Evolutionary conservation across 176 grass and related monocot genomes (phyloP).

Genomic region (Lolium perenne): DNA sequence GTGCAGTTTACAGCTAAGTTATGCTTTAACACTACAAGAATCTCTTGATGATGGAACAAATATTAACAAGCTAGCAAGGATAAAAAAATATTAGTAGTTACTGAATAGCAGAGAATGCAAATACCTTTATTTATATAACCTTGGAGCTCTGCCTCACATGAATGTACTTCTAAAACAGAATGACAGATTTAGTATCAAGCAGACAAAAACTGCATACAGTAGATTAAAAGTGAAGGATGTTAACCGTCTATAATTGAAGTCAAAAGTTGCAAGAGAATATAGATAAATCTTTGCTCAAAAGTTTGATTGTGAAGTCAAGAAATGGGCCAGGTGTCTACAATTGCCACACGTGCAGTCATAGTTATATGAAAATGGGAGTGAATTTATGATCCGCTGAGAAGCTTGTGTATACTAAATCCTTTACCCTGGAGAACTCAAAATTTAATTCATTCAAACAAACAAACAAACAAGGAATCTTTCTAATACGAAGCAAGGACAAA

Average conservation of each 20-base stretch:
- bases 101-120: slow-evolving; percentile 23
- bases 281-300: background rate
- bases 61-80: slow-evolving; percentile 2
- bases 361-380: background rate
- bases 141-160: slow-evolving; percentile 58
- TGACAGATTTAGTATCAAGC: slow-evolving; percentile 16
- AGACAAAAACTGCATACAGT: background rate
- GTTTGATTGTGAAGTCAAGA: background rate
- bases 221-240: background rate
- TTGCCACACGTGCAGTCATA: background rate
- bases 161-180: slow-evolving; percentile 46
- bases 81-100: background rate
- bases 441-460: background rate
- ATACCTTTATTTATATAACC: slow-evolving; percentile 62
- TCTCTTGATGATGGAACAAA: background rate
- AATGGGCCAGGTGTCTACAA: background rate
- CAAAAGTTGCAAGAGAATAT: background rate
- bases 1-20: background rate
- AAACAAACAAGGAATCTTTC: background rate
- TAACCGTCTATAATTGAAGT: background rate
- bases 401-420: background rate
- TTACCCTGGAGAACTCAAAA: background rate
- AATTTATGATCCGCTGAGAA: slow-evolving; percentile 2
- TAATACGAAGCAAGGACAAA: background rate
- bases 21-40: slow-evolving; percentile 10